phyloP scores from a whole-genome alignment of 768 basidiomycete genomes.

The Pleurotus pulmonarius region DNA sequence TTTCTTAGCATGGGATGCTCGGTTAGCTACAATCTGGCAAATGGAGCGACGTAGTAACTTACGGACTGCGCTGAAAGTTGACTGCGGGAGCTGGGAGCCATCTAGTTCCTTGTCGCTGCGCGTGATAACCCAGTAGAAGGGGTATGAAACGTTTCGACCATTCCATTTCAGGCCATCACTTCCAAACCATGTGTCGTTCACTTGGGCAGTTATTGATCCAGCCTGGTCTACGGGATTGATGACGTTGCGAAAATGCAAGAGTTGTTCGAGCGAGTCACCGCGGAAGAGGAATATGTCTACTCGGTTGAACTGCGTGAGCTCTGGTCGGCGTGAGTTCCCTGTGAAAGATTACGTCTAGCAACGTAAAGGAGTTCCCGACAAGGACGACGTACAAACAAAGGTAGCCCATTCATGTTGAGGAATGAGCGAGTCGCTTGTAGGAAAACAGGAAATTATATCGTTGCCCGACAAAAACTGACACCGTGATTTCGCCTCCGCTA shows the following conservation, averaged over 20 bases:
- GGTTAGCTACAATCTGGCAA: no score
- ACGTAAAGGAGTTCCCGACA: constrained; percentile 11
- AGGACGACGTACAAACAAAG: constrained; percentile 68
- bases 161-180: constrained; percentile 42
- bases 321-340: constrained; percentile 78
- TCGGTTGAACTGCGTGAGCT: constrained; percentile 53
- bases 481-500: constrained; percentile 38
- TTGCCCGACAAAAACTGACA: constrained; percentile 66
- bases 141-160: constrained; percentile 54
- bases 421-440: constrained; percentile 48
- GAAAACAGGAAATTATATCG: constrained; percentile 75
- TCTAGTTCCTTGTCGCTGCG: constrained; percentile 50
- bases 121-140: constrained; percentile 80
- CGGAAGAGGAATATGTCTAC: constrained; percentile 80
- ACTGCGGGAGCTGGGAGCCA: constrained; percentile 58
- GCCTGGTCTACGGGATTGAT: constrained; percentile 49
- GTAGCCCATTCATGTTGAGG: constrained; percentile 73
- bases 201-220: constrained; percentile 48
- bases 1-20: constrained; percentile 41
- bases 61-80: constrained; percentile 81
- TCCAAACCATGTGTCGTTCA: constrained; percentile 79
- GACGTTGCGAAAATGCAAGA: constrained; percentile 39
- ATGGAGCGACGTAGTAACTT: constrained; percentile 29
- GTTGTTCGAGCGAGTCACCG: constrained; percentile 55
- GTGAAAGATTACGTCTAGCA: constrained; percentile 11